A percentile compares a stretch with the other conserved stretches of the same genome.
These are phyloP conservation scores for Plenodomus lindquistii DNA, from an alignment of 2,329 filamentous ascomycete genomes.

Conservation along the genomic window DNA sequence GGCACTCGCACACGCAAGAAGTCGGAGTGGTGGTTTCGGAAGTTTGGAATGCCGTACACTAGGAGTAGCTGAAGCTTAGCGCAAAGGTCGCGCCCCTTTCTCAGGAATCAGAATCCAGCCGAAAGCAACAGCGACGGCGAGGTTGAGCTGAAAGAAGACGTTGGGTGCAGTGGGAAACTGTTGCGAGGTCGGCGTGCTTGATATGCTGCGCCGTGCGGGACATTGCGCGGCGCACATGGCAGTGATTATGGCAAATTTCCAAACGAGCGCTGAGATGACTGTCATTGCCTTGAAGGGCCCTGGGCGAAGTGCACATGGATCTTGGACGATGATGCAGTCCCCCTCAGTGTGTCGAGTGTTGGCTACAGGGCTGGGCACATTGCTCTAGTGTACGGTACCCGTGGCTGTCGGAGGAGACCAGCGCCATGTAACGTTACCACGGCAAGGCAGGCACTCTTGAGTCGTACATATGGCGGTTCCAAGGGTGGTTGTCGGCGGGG, in stretches of 20 bases:
- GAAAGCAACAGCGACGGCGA: not conserved
- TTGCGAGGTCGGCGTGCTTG: not conserved
- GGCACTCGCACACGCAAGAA: not conserved
- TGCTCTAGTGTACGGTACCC: conserved; percentile 1
- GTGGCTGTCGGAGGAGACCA: no score
- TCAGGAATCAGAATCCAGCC: not conserved
- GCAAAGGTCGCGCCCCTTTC: not conserved
- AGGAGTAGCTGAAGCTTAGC: not conserved
- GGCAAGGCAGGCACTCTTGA: not conserved
- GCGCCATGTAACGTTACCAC: conserved; percentile 19
- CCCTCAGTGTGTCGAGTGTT: not conserved
- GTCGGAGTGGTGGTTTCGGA: not conserved
- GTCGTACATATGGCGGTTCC: not conserved
- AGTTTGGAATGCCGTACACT: not conserved
- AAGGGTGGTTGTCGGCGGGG: conserved; percentile 1
- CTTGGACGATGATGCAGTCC: conserved; percentile 11
- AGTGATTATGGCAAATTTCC: not conserved
- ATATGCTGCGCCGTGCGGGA: not conserved
- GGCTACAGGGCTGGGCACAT: conserved; percentile 4
- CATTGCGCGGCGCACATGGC: not conserved
- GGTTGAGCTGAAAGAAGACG: not conserved
- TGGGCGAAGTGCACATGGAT: conserved; percentile 6
- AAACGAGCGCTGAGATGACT: not conserved
- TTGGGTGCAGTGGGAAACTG: not conserved
- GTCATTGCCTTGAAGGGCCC: conserved; percentile 11